These are phyloP conservation scores for Aschersonia sp. DNA, from an alignment of 2,329 filamentous ascomycete genomes.

Conservation along the genomic window DNA sequence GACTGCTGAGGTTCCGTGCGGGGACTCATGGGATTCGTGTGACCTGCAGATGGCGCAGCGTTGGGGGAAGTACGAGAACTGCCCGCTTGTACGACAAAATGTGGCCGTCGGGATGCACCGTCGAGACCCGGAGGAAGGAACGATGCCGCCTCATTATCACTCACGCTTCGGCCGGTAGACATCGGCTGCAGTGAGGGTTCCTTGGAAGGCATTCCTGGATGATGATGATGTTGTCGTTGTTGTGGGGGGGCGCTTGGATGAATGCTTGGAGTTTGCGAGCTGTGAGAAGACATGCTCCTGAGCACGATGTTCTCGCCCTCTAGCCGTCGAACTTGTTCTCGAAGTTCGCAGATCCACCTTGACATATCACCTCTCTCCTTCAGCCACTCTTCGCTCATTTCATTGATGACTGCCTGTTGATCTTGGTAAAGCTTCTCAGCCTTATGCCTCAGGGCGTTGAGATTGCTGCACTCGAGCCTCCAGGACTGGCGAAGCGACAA, in stretches of 20 bases:
- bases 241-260: background rate
- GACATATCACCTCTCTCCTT: conserved; percentile 26
- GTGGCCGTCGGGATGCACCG: conserved; percentile 19
- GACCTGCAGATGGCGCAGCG: conserved; percentile 19
- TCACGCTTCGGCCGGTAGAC: conserved; percentile 7
- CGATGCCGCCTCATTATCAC: conserved; percentile 9
- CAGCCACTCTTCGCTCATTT: conserved; percentile 31
- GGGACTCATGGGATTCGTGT: conserved; percentile 26
- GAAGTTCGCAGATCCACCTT: conserved; percentile 25
- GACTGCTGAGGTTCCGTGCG: conserved; percentile 26
- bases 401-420: conserved; percentile 38
- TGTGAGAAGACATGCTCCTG: conserved; percentile 14
- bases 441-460: conserved; percentile 37
- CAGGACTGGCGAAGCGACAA: background rate
- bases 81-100: conserved; percentile 11
- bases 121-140: conserved; percentile 18
- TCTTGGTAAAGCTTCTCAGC: conserved; percentile 42
- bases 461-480: conserved; percentile 10
- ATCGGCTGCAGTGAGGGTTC: conserved; percentile 7
- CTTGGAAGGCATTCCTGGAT: conserved; percentile 2
- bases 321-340: conserved; percentile 20
- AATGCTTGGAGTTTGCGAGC: conserved; percentile 7
- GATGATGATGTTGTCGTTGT: background rate
- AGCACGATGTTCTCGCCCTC: conserved; percentile 22
- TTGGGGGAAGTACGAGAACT: conserved; percentile 20